Conservation (phyloP, 768 basidiomycete genomes). For the Hygrophoropsis aurantiaca region DNA sequence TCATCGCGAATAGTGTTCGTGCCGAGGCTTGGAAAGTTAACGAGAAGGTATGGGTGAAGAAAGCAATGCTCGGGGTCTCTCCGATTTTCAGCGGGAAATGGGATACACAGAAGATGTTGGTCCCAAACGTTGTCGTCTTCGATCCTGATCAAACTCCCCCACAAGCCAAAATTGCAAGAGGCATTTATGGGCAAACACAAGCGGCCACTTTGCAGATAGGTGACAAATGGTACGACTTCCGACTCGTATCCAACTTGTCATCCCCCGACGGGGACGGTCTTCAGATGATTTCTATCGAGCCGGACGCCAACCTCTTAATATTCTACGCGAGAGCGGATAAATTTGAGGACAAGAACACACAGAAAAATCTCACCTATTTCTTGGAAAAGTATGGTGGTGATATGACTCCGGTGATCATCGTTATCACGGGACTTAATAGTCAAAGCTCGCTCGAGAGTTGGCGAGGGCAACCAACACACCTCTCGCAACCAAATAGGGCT, state of each 20-base stretch:
- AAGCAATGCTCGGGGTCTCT: constrained; percentile 19
- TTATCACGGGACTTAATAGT: constrained; percentile 18
- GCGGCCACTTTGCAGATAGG: background rate
- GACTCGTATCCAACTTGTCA: constrained; percentile 6
- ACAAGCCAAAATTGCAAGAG: constrained; percentile 5
- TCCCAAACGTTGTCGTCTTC: constrained; percentile 15
- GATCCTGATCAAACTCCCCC: constrained; percentile 9
- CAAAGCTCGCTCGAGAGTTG: constrained; percentile 1
- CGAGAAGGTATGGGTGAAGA: constrained; percentile 14
- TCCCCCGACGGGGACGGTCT: background rate
- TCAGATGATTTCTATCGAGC: background rate
- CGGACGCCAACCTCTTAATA: constrained; percentile 20
- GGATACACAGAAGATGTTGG: constrained; percentile 8
- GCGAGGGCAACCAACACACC: no score
- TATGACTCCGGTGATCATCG: constrained; percentile 19
- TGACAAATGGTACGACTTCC: constrained; percentile 13
- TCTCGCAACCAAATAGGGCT: no score
- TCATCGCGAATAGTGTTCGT: background rate
- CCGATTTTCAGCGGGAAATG: constrained; percentile 6
- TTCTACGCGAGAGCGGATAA: constrained; percentile 16
- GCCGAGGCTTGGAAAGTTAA: constrained; percentile 22
- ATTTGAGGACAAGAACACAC: constrained; percentile 7
- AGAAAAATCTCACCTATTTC: constrained; percentile 16
- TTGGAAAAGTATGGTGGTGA: constrained; percentile 15
- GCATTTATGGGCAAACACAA: background rate